Evolutionary conservation across 805 yeast genomes (phyloP), one percentile per base, ranked within the genome.

Genomic region (Ogataea chonburiensis): DNA sequence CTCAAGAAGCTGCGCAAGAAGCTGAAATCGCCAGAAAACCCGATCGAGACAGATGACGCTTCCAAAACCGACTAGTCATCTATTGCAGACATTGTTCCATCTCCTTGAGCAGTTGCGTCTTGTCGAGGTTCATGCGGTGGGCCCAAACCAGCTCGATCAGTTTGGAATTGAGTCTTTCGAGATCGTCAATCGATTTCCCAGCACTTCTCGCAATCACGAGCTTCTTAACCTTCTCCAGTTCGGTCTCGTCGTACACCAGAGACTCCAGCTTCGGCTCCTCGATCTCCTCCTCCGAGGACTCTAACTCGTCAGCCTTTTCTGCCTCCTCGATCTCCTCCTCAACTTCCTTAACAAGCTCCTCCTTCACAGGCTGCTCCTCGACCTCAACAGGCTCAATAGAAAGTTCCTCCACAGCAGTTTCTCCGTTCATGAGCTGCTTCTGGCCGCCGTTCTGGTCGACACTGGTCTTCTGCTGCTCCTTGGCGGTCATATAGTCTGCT

Each of bases 101-200:
- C 30, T 57, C 60, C 3, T 49, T 45, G 17, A 73, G 47, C 5
- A 76, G 63, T 2, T 37, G 42, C 1, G 60, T 48, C 45, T 71
- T 74, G 47, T 75, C 71, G 63, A 73, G 61, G 3, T 63, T 59
- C 28, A 64, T 54, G 33, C 93, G 68, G 45, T 77, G 76, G 7
- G 66, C 60, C 95, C 95, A 91, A 5, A 85, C 69, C 11, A 79
- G 64, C 30, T 82, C 88, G 65, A 85, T 76, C 31, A 88, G 52
- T 28, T 69, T 67, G 3, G 96, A 79, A 64, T 80, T 81, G 17
- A 82, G 49, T 31, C 72, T 73, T 54, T 84, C 89, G 13, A 79
- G 58, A 29, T 66, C 53, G 31, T 81, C 88, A 7, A 81, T 65
- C 1, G 71, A 60, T 33, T 60, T 59, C 9, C 51, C 60, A 10